Base-by-base conservation (phyloP, 768 basidiomycete species). In the Clathrus columnatus region DNA sequence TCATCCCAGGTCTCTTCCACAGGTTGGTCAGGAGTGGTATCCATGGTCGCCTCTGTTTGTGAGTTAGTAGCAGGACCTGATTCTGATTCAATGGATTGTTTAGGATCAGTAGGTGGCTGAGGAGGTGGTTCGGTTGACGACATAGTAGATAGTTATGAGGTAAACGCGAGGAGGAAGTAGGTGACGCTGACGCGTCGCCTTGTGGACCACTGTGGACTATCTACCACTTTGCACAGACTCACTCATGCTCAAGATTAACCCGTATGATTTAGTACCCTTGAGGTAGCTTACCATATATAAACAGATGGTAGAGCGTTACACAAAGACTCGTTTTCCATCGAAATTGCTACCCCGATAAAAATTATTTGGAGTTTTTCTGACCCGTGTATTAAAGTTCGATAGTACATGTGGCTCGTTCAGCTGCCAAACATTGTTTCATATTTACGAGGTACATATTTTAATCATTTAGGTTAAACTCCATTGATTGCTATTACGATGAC, bases 1-100 rank as follows among this genome's bases (percentile, higher is more conserved):
- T 97, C 94, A 21, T 83, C 85, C 83, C 90, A 91, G 45, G 82
- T 85, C 67, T 94, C 93, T 67, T 85, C 85, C 5, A 75, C 71
- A 0, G 82, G 78, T 27, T 74, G 74, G 66, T 88, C 87, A 56
- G 86, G 80, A 30, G 84, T 78, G 2, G 81, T 83, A 67, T 90
- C 88, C 88, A 91, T 91, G 44, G 74, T 60, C 16, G 57, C 51
- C 10, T 60, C 57, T 20, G 50, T 18, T 8, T 36, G 42, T 24
- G 43, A 36, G 23, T 41, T 20, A 17, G 43, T 27, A 7, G 41
- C 18, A 20, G 58, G 48, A 4, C 42, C 5, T 28, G 57, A 32
- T 18, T 51, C 23, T 11, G 32, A 46, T 49, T 1, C 26, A 50
- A 26, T n/a, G n/a, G 50, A n/a, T 41, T 50, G 26, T 21, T 53